Conservation (phyloP, 1,284 basidiomycete species). For the Cutaneotrichosporon dermatis region DNA sequence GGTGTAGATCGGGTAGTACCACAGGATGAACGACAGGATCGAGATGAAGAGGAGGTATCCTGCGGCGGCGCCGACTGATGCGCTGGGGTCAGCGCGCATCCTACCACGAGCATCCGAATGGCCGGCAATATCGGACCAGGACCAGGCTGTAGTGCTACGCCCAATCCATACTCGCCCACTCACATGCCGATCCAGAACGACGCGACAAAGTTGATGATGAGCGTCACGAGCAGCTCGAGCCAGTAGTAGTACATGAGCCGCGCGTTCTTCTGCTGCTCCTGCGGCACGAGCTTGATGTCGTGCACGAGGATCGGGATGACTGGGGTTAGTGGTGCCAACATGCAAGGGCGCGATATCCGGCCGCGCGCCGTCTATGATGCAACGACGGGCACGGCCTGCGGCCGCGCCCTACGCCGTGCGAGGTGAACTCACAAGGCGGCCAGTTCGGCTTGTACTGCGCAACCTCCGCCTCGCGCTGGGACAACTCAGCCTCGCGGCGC, state of each 20-base stretch:
- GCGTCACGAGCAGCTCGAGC: conserved; percentile 71
- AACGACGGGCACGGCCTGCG: too few species aligned
- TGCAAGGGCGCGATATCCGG: too few species aligned
- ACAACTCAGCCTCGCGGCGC: conserved; percentile 33
- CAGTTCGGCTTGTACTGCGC: conserved; percentile 45
- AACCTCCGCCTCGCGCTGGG: conserved; percentile 23
- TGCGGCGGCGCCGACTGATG: conserved; percentile 29
- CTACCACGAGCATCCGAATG: too few species aligned
- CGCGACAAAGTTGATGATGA: conserved; percentile 84
- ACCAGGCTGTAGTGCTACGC: too few species aligned
- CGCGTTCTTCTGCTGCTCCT: conserved; percentile 71
- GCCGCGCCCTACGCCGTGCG: too few species aligned
- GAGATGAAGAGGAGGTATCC: conserved; percentile 75
- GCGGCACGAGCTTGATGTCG: conserved; percentile 83
- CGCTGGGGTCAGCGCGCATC: conserved; percentile 12
- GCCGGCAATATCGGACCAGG: too few species aligned
- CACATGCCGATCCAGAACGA: conserved; percentile 71
- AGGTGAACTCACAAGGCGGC: conserved; percentile 47
- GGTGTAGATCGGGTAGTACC: conserved; percentile 95
- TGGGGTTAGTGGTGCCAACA: conserved; percentile 36
- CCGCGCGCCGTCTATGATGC: too few species aligned
- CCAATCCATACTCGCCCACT: too few species aligned
- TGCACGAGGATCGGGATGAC: conserved; percentile 94
- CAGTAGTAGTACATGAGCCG: conserved; percentile 81
- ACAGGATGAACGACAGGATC: conserved; percentile 76